Conservation (phyloP, 1,139 yeast genomes). For the Pichia sp. region DNA sequence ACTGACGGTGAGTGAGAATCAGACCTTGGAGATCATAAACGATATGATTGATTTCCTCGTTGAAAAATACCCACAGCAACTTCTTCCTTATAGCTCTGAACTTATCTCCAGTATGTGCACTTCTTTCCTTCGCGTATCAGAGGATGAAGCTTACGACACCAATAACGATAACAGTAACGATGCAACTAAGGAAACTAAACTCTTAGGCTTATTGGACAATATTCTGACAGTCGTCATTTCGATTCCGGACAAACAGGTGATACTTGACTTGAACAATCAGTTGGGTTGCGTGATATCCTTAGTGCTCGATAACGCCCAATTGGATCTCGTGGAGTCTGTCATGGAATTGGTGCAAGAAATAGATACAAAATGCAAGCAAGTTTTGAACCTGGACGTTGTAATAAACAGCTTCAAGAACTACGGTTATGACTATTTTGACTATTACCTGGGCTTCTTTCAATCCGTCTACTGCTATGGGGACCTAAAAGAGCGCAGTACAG, state of each 20-base stretch:
- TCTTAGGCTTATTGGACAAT: slow-evolving; percentile 47
- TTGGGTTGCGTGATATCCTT: slow-evolving; percentile 42
- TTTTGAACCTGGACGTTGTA: slow-evolving; percentile 34
- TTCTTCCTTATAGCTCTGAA: slow-evolving; percentile 54
- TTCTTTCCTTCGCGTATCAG: slow-evolving; percentile 38
- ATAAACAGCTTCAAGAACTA: slow-evolving; percentile 49
- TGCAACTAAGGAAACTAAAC: slow-evolving; percentile 42
- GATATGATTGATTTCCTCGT: slow-evolving; percentile 56
- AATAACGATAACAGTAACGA: slow-evolving; percentile 22
- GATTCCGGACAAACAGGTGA: slow-evolving; percentile 33
- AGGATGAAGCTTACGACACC: slow-evolving; percentile 25
- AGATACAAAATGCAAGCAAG: slow-evolving; percentile 39
- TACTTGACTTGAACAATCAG: slow-evolving; percentile 35
- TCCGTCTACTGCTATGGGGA: slow-evolving; percentile 43
- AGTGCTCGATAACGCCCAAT: slow-evolving; percentile 41
- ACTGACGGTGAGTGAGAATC: slow-evolving; percentile 46
- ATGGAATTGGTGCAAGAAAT: slow-evolving; percentile 50
- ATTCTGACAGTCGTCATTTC: slow-evolving; percentile 50
- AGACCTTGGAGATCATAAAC: slow-evolving; percentile 51
- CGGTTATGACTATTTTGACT: slow-evolving; percentile 50
- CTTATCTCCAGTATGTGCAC: slow-evolving; percentile 44
- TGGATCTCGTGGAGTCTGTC: slow-evolving; percentile 43
- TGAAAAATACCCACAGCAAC: slow-evolving; percentile 46
- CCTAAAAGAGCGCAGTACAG: slow-evolving; percentile 15
- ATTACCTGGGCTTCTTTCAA: slow-evolving; percentile 48